Conservation (phyloP, 768 basidiomycete species). For the Kockovaella imperatae region DNA sequence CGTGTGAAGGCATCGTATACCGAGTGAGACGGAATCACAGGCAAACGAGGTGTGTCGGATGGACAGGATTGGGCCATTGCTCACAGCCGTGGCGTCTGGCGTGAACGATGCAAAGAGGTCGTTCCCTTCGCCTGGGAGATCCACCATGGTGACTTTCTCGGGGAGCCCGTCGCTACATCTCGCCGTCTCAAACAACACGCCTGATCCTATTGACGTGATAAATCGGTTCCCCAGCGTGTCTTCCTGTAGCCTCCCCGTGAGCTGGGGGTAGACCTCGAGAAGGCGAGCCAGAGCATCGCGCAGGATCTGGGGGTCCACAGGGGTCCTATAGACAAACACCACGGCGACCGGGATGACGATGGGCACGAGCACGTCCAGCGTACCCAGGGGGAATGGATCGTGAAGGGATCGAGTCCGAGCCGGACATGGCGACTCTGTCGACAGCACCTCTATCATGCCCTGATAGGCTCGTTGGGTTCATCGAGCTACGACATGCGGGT, state of each 20-base stretch:
- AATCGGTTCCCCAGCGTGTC: not conserved
- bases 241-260: constrained; percentile 13
- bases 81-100: not conserved
- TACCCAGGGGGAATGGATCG: constrained; percentile 11
- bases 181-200: not conserved
- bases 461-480: too few relatives aligned
- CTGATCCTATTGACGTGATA: not conserved
- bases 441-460: too few relatives aligned
- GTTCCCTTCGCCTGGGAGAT: constrained; percentile 16
- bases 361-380: constrained; percentile 10
- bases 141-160: not conserved
- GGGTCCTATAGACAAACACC: constrained; percentile 16
- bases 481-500: too few relatives aligned
- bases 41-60: constrained; percentile 22
- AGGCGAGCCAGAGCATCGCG: not conserved
- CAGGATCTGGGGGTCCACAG: not conserved
- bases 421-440: too few relatives aligned
- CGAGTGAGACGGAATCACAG: constrained; percentile 20
- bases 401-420: too few relatives aligned
- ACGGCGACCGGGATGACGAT: constrained; percentile 15
- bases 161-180: not conserved
- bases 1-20: constrained; percentile 17
- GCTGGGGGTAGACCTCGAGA: constrained; percentile 26
- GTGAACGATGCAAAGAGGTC: constrained; percentile 17
- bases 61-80: constrained; percentile 9